A percentile compares a stretch with the other conserved stretches of the same genome.
Evolutionary conservation across 371 early-diverging fungal species (phyloP).

Genomic region (Dipsacomyces acuminosporus): DNA sequence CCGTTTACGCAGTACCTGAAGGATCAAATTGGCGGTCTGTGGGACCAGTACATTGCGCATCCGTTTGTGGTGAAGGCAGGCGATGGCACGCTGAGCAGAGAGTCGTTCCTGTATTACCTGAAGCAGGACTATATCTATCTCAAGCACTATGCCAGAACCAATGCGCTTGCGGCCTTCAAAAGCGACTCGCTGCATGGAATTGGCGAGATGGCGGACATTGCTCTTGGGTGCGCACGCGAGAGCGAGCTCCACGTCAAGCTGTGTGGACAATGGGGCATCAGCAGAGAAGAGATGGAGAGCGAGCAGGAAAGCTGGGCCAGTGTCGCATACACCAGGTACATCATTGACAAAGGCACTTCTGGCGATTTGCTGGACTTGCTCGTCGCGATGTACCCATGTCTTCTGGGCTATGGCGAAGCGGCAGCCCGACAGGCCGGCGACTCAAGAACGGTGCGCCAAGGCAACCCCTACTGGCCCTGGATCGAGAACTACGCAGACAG

Average conservation of each 20-base stretch:
- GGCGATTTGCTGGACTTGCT: slow-evolving; percentile 74
- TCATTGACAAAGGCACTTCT: slow-evolving; percentile 66
- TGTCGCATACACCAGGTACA: slow-evolving; percentile 77
- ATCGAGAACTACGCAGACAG: slow-evolving; percentile 64
- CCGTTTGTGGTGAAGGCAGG: slow-evolving; percentile 69
- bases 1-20: slow-evolving; percentile 54
- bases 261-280: slow-evolving; percentile 69
- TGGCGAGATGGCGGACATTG: slow-evolving; percentile 54
- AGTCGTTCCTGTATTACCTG: slow-evolving; percentile 68
- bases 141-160: slow-evolving; percentile 71
- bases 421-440: slow-evolving; percentile 61
- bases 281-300: slow-evolving; percentile 56
- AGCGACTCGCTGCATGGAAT: slow-evolving; percentile 49
- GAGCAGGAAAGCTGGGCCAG: slow-evolving; percentile 69
- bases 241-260: slow-evolving; percentile 64
- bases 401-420: slow-evolving; percentile 79
- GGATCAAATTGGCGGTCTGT: slow-evolving; percentile 51
- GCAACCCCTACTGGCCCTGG: slow-evolving; percentile 81
- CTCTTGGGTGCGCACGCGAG: slow-evolving; percentile 61
- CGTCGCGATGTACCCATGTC: slow-evolving; percentile 74
- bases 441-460: slow-evolving; percentile 61
- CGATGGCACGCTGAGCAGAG: slow-evolving; percentile 66
- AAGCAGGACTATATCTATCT: slow-evolving; percentile 79
- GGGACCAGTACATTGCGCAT: slow-evolving; percentile 68
- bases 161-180: slow-evolving; percentile 74